phyloP scores from a whole-genome alignment of 164 flowering plant genomes.

The Umbilicus rupestris region DNA sequence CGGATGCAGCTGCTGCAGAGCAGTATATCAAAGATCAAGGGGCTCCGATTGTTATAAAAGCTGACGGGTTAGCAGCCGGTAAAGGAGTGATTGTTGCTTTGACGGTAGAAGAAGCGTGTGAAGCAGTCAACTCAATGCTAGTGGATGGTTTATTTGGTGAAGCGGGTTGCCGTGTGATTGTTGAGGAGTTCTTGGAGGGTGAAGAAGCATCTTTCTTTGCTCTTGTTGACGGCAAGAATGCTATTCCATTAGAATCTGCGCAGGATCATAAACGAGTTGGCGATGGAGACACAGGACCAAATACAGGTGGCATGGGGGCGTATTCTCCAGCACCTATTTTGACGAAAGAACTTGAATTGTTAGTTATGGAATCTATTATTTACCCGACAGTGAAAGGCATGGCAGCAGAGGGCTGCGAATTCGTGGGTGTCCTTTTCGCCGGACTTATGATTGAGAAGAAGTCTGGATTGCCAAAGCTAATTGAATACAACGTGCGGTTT shows the following conservation, averaged over 20 bases:
- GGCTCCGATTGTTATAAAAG: slow-evolving; percentile 84
- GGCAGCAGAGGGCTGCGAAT: slow-evolving; percentile 88
- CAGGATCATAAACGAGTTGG: slow-evolving; percentile 97
- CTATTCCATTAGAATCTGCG: slow-evolving; percentile 87
- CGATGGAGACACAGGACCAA: slow-evolving; percentile 95
- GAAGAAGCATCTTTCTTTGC: slow-evolving; percentile 98
- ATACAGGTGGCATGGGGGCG: slow-evolving; percentile 99
- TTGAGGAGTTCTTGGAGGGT: slow-evolving; percentile 92
- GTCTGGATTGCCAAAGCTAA: slow-evolving; percentile 79
- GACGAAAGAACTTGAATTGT: slow-evolving; percentile 60
- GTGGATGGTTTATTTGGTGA: slow-evolving; percentile 66
- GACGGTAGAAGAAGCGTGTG: slow-evolving; percentile 77
- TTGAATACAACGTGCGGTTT: slow-evolving; percentile 94
- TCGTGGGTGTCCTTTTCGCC: slow-evolving; percentile 91
- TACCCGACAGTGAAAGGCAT: slow-evolving; percentile 86
- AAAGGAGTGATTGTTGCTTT: slow-evolving; percentile 94
- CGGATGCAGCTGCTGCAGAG: slow-evolving; percentile 70
- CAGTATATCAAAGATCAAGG: slow-evolving; percentile 76
- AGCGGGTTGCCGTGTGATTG: slow-evolving; percentile 66
- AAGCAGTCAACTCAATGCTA: slow-evolving; percentile 89
- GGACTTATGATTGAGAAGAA: slow-evolving; percentile 97
- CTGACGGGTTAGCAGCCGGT: slow-evolving; percentile 95
- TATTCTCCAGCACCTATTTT: slow-evolving; percentile 92
- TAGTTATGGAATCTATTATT: slow-evolving; percentile 79
- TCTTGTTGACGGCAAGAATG: slow-evolving; percentile 91